Percentiles rank a stretch among this genome's conserved stretches.
Evolutionary conservation across 2,329 filamentous ascomycete species (phyloP).

Genomic region (Trichoderma citrinoviride): DNA sequence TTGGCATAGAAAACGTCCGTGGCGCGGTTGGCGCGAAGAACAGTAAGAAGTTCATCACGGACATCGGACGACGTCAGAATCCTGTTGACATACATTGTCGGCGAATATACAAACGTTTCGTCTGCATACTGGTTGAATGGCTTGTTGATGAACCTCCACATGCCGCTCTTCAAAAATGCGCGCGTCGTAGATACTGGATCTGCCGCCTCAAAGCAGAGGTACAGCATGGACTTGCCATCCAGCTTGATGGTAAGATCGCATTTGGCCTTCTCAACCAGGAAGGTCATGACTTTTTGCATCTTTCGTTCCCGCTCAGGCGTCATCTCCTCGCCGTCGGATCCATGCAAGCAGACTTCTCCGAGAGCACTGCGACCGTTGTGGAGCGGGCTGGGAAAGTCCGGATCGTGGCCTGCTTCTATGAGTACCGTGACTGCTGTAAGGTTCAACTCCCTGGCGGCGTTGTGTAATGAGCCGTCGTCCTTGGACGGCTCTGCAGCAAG

Average conservation of each 20-base stretch:
- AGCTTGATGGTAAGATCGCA: constrained; percentile 56
- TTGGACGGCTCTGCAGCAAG: constrained; percentile 54
- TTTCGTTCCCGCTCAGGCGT: constrained; percentile 48
- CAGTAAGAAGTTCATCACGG: constrained; percentile 43
- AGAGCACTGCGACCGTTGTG: constrained; percentile 63
- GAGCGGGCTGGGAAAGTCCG: constrained; percentile 62
- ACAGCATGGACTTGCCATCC: constrained; percentile 57
- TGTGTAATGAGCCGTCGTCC: constrained; percentile 66
- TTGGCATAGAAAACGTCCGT: constrained; percentile 55
- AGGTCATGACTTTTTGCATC: constrained; percentile 56
- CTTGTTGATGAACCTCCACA: constrained; percentile 65
- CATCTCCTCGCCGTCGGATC: constrained; percentile 46
- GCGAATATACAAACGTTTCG: constrained; percentile 58
- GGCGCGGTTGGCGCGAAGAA: constrained; percentile 53
- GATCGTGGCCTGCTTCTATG: constrained; percentile 58
- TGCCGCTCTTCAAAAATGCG: constrained; percentile 58
- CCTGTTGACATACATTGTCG: constrained; percentile 59
- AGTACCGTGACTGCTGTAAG: constrained; percentile 55
- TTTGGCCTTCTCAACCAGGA: constrained; percentile 52
- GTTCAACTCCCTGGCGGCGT: constrained; percentile 60
- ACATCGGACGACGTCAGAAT: constrained; percentile 42
- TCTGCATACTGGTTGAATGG: constrained; percentile 54
- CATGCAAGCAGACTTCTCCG: constrained; percentile 60
- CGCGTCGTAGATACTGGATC: constrained; percentile 56
- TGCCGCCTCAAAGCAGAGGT: constrained; percentile 58